phyloP scores from a whole-genome alignment of 352 stramenopile species.

The Pythium diclinum region DNA sequence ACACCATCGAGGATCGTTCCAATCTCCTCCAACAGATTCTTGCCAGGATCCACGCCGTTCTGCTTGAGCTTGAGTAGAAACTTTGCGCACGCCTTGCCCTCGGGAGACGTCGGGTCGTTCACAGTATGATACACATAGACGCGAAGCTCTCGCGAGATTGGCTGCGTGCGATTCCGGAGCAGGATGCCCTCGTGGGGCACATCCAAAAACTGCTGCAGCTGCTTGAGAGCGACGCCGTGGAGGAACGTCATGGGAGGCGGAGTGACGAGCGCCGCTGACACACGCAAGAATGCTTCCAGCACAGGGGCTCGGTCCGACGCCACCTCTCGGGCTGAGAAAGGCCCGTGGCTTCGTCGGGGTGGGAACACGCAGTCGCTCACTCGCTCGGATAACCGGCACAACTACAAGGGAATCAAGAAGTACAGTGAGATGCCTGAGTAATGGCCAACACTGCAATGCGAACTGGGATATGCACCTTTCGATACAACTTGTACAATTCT shows the following conservation, averaged over 20 bases:
- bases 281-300: constrained; percentile 77
- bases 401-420: constrained; percentile 24
- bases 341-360: constrained; percentile 49
- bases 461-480: constrained; percentile 47
- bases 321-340: constrained; percentile 55
- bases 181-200: constrained; percentile 69
- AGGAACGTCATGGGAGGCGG: constrained; percentile 75
- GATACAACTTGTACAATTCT: constrained; percentile 79
- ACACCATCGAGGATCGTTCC: constrained; percentile 77
- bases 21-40: constrained; percentile 69
- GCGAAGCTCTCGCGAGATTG: constrained; percentile 68
- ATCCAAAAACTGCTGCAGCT: constrained; percentile 80
- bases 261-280: constrained; percentile 62
- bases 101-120: constrained; percentile 68
- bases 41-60: constrained; percentile 38
- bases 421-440: neutral
- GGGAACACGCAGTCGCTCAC: constrained; percentile 73
- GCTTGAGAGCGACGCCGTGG: constrained; percentile 67
- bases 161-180: constrained; percentile 73
- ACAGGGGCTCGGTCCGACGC: constrained; percentile 67
- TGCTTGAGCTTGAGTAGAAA: constrained; percentile 63
- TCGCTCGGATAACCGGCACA: constrained; percentile 64
- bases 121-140: constrained; percentile 82
- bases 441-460: neutral
- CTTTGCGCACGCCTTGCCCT: constrained; percentile 76